Evolutionary conservation across 257 asterid genomes (phyloP), one percentile per base, ranked within the genome.

Genomic region (Solanum arcanum): DNA sequence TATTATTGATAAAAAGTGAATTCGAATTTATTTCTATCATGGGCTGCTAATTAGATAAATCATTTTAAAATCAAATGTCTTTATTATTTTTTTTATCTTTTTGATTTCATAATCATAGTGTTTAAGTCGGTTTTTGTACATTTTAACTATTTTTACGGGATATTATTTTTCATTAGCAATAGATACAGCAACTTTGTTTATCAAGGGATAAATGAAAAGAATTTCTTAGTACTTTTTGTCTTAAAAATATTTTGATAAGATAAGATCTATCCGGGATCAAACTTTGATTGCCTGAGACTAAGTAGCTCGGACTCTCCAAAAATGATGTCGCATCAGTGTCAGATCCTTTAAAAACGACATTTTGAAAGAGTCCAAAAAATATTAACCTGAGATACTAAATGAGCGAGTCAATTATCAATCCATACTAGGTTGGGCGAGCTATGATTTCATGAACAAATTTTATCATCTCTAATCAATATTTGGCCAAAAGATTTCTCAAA

Each of bases 121-220:
- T 52, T 7, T 1, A 52, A 52, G n/a, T 1, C 0, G 16, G 4
- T 5, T 49, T 49, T 5, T 3, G 21, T 8, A 1, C 1, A 1
- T 7, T 6, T 16, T 49, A 2, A 49, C 3, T 49, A 15, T 6
- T 16, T 6, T 52, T 52, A 52, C 0, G 60, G 2, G 11, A 6
- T 18, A 52, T 18, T 0, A 6, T 3, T 0, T 52, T 52, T 1
- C 4, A 18, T 18, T 16, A 52, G 62, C 23, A 52, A 52, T 16
- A 16, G 9, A 52, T 52, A 6, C 0, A 1, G 23, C 16, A 52
- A 16, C 1, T 52, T 16, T 52, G 4, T 18, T 11, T 9, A 2
- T 6, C 4, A 18, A 52, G 23, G 1, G 4, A 18, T 16, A 52
- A 1, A 6, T 16, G 10, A 49, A 18, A 52, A 52, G 11, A 52